phyloP scores from a whole-genome alignment of 208 protist species.

The Acanthamoeba rhysodes region DNA sequence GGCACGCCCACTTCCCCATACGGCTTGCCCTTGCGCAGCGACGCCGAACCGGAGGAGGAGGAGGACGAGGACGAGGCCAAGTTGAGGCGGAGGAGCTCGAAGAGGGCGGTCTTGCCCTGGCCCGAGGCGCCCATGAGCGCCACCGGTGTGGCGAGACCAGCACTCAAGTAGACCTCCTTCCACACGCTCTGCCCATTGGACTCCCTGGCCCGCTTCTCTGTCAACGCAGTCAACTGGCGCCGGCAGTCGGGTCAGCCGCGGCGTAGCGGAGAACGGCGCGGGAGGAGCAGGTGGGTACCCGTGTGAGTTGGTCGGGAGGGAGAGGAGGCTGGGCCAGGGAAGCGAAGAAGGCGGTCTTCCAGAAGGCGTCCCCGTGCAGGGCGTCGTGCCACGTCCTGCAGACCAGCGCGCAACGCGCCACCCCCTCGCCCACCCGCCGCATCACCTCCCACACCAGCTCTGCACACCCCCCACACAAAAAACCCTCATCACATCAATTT shows the following conservation, averaged over 20 bases:
- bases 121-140: not conserved
- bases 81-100: constrained; percentile 7
- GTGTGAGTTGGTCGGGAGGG: not conserved
- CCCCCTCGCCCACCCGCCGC: not conserved
- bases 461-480: not conserved
- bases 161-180: not conserved
- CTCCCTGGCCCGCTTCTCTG: not conserved
- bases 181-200: not conserved
- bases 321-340: not conserved
- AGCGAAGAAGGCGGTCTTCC: not conserved
- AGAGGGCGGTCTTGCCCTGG: not conserved
- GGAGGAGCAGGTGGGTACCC: too few species aligned
- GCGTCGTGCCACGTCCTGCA: not conserved
- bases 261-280: too few species aligned
- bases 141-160: not conserved
- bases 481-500: not conserved
- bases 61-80: not conserved
- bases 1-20: not conserved
- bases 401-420: not conserved
- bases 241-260: too few species aligned
- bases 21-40: not conserved
- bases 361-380: not conserved
- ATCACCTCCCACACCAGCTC: constrained; percentile 21
- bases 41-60: not conserved
- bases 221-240: not conserved